Percentiles rank a stretch among this genome's conserved stretches.
Conservation (phyloP, 2,329 filamentous ascomycete genomes). For the Herpotrichia juniperi region DNA sequence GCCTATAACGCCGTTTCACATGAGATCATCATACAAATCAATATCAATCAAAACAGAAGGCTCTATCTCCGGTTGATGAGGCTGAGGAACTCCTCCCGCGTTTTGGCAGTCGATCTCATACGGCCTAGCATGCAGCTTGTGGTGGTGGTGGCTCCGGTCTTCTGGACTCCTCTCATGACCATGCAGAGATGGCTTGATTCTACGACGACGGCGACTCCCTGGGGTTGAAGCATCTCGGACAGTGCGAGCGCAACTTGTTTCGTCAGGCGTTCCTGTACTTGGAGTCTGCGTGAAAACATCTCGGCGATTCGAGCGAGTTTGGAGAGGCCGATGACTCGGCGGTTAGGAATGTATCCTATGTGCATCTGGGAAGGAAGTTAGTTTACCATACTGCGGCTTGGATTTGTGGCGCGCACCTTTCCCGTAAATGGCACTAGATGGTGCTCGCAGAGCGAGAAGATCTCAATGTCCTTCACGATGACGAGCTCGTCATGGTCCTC, state of each 20-base stretch:
- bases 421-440: constrained; percentile 96
- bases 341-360: constrained; percentile 94
- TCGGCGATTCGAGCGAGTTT: constrained; percentile 96
- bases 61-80: constrained; percentile 55
- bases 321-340: constrained; percentile 91
- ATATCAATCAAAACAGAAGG: background rate
- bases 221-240: constrained; percentile 88
- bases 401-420: constrained; percentile 65
- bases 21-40: background rate
- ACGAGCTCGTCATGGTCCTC: constrained; percentile 97
- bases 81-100: constrained; percentile 92
- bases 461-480: constrained; percentile 96
- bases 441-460: constrained; percentile 95
- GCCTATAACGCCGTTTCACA: constrained; percentile 9
- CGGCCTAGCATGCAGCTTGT: constrained; percentile 98
- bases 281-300: constrained; percentile 91
- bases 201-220: constrained; percentile 96
- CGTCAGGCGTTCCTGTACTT: constrained; percentile 95
- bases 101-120: constrained; percentile 91
- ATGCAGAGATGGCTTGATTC: constrained; percentile 97
- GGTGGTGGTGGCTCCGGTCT: constrained; percentile 84
- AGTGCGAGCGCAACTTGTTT: constrained; percentile 95
- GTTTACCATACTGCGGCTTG: background rate
- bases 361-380: constrained; percentile 73
- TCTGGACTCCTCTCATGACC: constrained; percentile 98